Conservation (phyloP, 2,329 filamentous ascomycete species). For the Apiospora rasikravindrae region DNA sequence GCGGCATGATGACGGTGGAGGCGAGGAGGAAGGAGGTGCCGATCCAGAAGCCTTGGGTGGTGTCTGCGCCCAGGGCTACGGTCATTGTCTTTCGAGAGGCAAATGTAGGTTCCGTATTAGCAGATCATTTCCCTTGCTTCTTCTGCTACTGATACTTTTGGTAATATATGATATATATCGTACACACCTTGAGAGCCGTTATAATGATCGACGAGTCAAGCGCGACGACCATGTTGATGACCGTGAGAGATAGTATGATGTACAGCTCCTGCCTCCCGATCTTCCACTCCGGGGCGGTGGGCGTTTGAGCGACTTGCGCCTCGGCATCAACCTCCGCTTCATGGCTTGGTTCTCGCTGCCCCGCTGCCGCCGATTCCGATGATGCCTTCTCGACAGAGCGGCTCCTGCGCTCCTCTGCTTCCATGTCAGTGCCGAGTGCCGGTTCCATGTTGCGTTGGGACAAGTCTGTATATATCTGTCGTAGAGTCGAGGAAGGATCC, state of each 20-base stretch:
- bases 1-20: conserved; percentile 24
- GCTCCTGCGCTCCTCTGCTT: not conserved
- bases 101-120: not conserved
- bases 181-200: conserved; percentile 23
- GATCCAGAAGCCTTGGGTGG: conserved; percentile 25
- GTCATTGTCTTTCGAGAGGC: conserved; percentile 17
- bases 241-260: conserved; percentile 22
- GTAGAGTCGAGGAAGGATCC: not conserved
- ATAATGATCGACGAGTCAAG: conserved; percentile 25
- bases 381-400: conserved; percentile 5
- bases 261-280: conserved; percentile 22
- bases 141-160: not conserved
- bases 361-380: not conserved
- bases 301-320: not conserved
- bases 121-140: not conserved
- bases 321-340: not conserved
- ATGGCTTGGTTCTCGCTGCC: not conserved
- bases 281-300: conserved; percentile 19
- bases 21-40: conserved; percentile 24
- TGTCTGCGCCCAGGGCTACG: conserved; percentile 20
- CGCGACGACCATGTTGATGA: conserved; percentile 27
- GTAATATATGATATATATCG: no score
- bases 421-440: not conserved
- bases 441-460: not conserved
- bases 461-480: not conserved